Evolutionary conservation across 805 yeast species (phyloP), one percentile per base, ranked within the genome.

Genomic region (Kazachstania africana): DNA sequence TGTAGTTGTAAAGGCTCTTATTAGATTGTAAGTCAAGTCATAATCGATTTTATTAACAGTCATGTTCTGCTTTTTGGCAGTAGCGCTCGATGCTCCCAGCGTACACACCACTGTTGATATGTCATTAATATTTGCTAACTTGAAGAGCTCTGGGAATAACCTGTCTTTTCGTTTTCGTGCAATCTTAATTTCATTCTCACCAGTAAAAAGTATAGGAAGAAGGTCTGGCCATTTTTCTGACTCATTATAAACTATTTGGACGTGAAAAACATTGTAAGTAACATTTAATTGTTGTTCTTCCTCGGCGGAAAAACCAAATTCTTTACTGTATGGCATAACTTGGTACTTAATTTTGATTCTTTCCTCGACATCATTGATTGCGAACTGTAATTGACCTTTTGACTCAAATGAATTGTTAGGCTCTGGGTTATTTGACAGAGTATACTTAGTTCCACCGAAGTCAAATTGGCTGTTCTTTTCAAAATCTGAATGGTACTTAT

Each of bases 1-100:
- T 9, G 37, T 33, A 19, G 35, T 34, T 5, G 35, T 24, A 27
- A 47, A 41, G 1, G 25, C 28, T 26, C 35, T 33, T 4, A 36
- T 38, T 21, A 48, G 29, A 16, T 36, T 27, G n/a, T 43, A 28
- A 17, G 43, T 39, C 23, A 47, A 31, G 12, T 40, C 34, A 26
- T 40, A 39, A 26, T 48, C 54, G 6, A 44, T 46, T 18, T 36
- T 36, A 8, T 36, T 27, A 13, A 36, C 34, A 2, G 35, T 31
- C 13, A n/a, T 26, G 4, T 26, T n/a, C 5, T 32, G 24, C 13
- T 35, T 36, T 20, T 24, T 32, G 9, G 44, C 31, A 26, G 35
- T 27, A 13, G 29, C 23, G 15, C 36, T n/a, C 9, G 36, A 38
- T 5, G 45, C 32, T 6, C 53, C 54, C 14, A 48, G 35, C 2